Base-by-base conservation (phyloP, 164 flowering plant genomes). In the Liriodendron chinense region DNA sequence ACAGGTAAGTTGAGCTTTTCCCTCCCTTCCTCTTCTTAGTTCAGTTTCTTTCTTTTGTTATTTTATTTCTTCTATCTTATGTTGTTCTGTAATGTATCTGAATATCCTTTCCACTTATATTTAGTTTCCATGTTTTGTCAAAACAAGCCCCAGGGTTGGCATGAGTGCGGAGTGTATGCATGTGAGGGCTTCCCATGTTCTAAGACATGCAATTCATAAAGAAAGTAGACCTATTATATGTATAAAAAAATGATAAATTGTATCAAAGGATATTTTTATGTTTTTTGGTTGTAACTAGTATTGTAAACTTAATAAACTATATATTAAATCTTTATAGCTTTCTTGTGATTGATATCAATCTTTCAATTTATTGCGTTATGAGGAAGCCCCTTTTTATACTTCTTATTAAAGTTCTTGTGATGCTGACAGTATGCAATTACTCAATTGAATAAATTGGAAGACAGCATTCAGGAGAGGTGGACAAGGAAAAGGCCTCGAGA, bases 391-490 rank as follows among this genome's bases (percentile, higher is more conserved):
- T 65, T 25, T 21, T 47, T 25, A 66, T 72, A 21, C 3, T 67
- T 77, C 75, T 81, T 71, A 78, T 73, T 25, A 34, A 16, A 59
- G 47, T 47, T 75, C 62, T 74, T 75, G 8, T 74, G 47, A 22
- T 72, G 43, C 68, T 67, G 12, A 77, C 89, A 96, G 98, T 94
- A 96, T 85, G 98, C 94, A 57, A 83, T 94, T 65, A 92, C 91
- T 83, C 99, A 96, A 50, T 84, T 96, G 72, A 91, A 82, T 80
- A 94, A 87, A 77, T 77, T 96, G 89, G 99, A 96, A 86, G 98
- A 94, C 59, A 92, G 90, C 89, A 94, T 96, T 63, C 85, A 88
- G 90, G 93, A 90, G 77, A 84, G 85, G 49, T 94, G 99, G 99
- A 75, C 82, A 57, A 82, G 72, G 84, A 90, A 83, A 81, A 89